Evolutionary conservation across 2,329 filamentous ascomycete genomes (phyloP).

Genomic region (Domatiomyces globalis): DNA sequence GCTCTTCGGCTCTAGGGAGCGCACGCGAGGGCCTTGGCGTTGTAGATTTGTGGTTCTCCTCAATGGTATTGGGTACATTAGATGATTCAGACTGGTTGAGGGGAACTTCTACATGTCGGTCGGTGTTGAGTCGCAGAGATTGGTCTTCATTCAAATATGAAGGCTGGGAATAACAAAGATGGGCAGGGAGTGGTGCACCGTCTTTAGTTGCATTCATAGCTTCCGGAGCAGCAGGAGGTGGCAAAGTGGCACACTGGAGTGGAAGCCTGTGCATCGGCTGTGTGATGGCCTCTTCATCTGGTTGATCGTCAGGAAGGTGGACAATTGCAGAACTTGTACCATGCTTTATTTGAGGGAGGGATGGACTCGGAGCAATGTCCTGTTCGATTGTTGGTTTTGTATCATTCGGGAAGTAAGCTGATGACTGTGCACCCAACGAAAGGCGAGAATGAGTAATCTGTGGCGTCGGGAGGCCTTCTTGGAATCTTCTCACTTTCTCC

Average conservation of each 20-base stretch:
- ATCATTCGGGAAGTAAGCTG: background rate
- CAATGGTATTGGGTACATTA: background rate
- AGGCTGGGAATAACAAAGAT: background rate
- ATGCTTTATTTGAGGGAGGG: background rate
- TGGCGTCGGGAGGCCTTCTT: background rate
- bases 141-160: background rate
- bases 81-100: background rate
- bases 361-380: background rate
- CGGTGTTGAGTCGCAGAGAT: background rate
- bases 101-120: background rate
- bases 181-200: background rate
- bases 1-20: background rate
- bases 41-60: background rate
- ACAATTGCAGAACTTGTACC: background rate
- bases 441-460: conserved; percentile 6
- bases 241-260: background rate
- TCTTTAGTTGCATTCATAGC: background rate
- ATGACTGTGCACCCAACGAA: conserved; percentile 4
- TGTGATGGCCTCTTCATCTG: background rate
- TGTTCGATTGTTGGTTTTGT: background rate
- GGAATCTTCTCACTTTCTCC: conserved; percentile 1
- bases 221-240: background rate
- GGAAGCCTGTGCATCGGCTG: background rate
- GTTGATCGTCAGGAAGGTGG: background rate
- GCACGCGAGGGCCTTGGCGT: background rate